Evolutionary conservation across 768 basidiomycete genomes (phyloP).

Genomic region (Rhodotorula taiwanensis): DNA sequence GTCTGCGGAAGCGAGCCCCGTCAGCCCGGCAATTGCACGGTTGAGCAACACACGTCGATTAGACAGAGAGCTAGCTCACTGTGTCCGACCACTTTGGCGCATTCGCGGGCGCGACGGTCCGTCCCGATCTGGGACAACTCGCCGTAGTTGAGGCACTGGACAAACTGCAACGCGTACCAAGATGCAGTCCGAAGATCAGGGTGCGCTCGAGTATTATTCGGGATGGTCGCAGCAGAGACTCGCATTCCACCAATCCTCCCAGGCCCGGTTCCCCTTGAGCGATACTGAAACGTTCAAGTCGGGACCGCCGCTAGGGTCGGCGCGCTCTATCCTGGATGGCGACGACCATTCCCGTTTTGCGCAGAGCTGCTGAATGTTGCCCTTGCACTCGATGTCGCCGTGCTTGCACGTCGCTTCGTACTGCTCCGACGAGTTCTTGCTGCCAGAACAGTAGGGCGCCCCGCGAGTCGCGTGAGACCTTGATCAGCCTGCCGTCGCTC

Average conservation of each 20-base stretch:
- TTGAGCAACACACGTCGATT: too few species aligned
- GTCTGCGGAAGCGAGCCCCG: not conserved
- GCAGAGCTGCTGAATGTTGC: slow-evolving; percentile 84
- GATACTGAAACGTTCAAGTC: not conserved
- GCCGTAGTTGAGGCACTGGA: slow-evolving; percentile 70
- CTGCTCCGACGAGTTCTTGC: slow-evolving; percentile 58
- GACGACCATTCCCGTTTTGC: slow-evolving; percentile 47
- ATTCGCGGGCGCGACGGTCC: slow-evolving; percentile 58
- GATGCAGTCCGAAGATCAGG: too few species aligned
- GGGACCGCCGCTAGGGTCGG: not conserved
- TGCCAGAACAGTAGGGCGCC: slow-evolving; percentile 41
- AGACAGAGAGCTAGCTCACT: slow-evolving; percentile 44
- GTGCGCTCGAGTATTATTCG: not conserved
- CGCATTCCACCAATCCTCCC: slow-evolving; percentile 60
- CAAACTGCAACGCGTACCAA: slow-evolving; percentile 49
- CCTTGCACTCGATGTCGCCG: slow-evolving; percentile 71
- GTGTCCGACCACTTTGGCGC: slow-evolving; percentile 59
- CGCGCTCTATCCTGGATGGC: too few species aligned
- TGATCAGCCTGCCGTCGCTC: too few species aligned
- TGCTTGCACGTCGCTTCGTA: slow-evolving; percentile 80
- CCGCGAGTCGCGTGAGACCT: too few species aligned
- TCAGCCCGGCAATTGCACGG: too few species aligned
- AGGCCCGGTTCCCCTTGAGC: slow-evolving; percentile 8
- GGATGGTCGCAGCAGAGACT: not conserved
- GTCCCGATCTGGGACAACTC: slow-evolving; percentile 57